These are phyloP conservation scores for Suillus spraguei DNA, from an alignment of 768 basidiomycete species.

Conservation along the genomic window DNA sequence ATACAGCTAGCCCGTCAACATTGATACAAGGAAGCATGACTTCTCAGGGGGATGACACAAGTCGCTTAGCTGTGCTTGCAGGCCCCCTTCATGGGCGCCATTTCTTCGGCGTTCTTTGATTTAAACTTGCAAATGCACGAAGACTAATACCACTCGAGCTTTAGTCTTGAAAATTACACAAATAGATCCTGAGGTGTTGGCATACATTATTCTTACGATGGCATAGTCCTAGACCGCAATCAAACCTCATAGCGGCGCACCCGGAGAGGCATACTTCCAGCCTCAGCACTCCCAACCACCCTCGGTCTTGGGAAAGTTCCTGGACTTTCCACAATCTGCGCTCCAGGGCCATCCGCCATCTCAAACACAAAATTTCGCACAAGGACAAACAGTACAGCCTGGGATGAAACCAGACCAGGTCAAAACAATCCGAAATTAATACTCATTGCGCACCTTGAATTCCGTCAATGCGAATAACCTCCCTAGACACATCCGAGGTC, in stretches of 20 bases:
- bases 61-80: neutral
- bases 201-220: neutral
- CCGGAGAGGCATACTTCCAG: slow-evolving; percentile 19
- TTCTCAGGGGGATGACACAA: neutral
- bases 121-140: neutral
- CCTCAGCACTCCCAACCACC: slow-evolving; percentile 21
- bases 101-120: neutral
- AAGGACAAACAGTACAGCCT: slow-evolving; percentile 42
- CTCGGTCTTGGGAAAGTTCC: slow-evolving; percentile 39
- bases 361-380: slow-evolving; percentile 38
- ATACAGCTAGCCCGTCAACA: neutral
- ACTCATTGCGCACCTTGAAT: slow-evolving; percentile 36
- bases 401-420: neutral
- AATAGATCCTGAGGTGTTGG: neutral
- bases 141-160: neutral
- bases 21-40: neutral
- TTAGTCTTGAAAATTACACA: neutral
- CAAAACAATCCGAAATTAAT: neutral
- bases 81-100: neutral
- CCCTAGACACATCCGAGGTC: slow-evolving; percentile 48
- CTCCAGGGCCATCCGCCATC: slow-evolving; percentile 39
- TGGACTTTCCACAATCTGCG: slow-evolving; percentile 28
- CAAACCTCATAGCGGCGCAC: slow-evolving; percentile 10
- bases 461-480: slow-evolving; percentile 44
- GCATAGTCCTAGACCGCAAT: neutral